These are phyloP conservation scores for Podospora pseudocomata DNA, from an alignment of 495 filamentous ascomycete species.

Conservation along the genomic window DNA sequence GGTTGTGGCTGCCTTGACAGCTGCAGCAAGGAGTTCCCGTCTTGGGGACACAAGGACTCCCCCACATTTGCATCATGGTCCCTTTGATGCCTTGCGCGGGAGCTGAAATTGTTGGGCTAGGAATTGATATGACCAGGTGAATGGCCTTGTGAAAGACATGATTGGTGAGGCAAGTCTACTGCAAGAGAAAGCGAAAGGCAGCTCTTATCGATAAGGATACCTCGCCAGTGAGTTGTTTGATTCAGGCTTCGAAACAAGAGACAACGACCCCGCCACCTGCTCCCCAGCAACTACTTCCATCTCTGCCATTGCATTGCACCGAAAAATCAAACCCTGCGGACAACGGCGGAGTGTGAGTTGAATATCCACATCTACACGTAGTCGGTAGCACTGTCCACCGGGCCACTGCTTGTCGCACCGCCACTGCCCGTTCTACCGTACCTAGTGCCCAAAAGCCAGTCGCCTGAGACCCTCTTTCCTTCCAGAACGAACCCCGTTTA, in stretches of 20 bases:
- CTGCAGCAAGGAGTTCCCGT: not conserved
- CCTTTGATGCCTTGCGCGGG: not conserved
- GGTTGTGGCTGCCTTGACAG: not conserved
- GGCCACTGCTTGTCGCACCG: not conserved
- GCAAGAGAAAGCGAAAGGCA: not conserved
- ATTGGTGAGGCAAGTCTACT: not conserved
- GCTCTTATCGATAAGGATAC: not conserved
- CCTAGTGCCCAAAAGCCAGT: not conserved
- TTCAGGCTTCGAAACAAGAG: not conserved
- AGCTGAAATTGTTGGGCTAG: not conserved
- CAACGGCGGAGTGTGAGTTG: not conserved
- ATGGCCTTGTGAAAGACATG: not conserved
- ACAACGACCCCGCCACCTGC: not conserved
- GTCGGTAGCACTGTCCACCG: not conserved
- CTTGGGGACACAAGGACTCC: not conserved
- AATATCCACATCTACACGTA: not conserved
- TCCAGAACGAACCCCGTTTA: constrained; percentile 4
- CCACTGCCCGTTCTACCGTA: not conserved
- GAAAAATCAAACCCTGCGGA: not conserved
- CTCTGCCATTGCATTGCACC: not conserved
- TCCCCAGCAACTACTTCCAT: not conserved
- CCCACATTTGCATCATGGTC: not conserved
- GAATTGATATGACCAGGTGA: not conserved
- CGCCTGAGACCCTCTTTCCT: not conserved
- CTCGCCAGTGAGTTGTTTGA: not conserved